These are phyloP conservation scores for Bassia scoparia DNA, from an alignment of 148 eudicot species.

Conservation along the genomic window DNA sequence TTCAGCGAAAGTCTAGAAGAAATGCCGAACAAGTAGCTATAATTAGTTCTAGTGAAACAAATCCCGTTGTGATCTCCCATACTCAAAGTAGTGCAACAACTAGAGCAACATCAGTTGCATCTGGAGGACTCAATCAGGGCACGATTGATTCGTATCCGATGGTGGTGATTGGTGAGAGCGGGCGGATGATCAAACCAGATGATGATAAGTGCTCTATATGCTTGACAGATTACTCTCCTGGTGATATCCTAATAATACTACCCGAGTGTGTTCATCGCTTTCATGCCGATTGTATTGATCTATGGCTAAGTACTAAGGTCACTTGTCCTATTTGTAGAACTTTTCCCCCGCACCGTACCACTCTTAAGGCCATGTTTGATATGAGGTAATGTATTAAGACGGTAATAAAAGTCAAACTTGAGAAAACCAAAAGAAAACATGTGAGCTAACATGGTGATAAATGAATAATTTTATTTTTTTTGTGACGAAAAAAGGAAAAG, in stretches of 20 bases:
- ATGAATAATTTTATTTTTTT: too few relatives aligned
- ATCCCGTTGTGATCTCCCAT: neutral
- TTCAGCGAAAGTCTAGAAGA: too few relatives aligned
- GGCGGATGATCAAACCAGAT: constrained; percentile 28
- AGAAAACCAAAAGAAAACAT: too few relatives aligned
- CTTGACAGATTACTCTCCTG: constrained; percentile 5
- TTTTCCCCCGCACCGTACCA: constrained; percentile 1
- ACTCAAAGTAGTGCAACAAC: neutral
- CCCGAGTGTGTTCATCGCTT: constrained; percentile 60
- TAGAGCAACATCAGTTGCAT: neutral
- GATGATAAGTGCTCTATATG: constrained; percentile 21
- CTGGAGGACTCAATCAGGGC: constrained; percentile 19
- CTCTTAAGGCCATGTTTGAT: too few relatives aligned
- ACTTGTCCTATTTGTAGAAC: constrained; percentile 61
- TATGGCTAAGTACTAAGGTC: constrained; percentile 45
- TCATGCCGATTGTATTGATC: constrained; percentile 60
- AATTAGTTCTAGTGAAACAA: too few relatives aligned
- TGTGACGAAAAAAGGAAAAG: too few relatives aligned
- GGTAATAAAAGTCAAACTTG: too few relatives aligned
- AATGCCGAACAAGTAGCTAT: too few relatives aligned
- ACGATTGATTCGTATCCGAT: constrained; percentile 48
- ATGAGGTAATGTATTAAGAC: too few relatives aligned
- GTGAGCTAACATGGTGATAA: too few relatives aligned
- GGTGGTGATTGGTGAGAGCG: constrained; percentile 43
- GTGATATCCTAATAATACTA: constrained; percentile 15